Base-by-base conservation (phyloP, 2,329 filamentous ascomycete genomes). In the Colletotrichum sp. region DNA sequence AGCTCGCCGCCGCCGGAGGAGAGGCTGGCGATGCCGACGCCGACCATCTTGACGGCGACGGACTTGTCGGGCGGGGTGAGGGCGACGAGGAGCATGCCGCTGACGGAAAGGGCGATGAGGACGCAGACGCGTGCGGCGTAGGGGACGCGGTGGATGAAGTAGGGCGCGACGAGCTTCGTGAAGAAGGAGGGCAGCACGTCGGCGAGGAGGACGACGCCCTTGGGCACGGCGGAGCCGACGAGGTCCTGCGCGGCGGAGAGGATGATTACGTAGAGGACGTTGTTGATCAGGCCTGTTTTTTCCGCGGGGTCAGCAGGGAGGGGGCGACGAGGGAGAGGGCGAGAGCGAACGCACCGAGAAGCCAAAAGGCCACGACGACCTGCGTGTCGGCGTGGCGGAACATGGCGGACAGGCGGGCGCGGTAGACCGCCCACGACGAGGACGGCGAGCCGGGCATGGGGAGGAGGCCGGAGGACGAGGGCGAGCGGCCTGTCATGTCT, bases 261-360 rank as follows among this genome's bases (percentile, higher is more conserved):
- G 82, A 98, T 97, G 84, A 98, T 95, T 71, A 98, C 96, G 85
- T 98, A 98, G 86, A 98, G 94, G 79, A 98, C 95, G 87, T 98
- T 98, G 86, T 99, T 98, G 83, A 98, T 97, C 22, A 97, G 87
- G 68, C 95, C 95, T 96, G 81, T 34, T 15, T 22, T 8, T 5
- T 10, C 15, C 27, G 27, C 25, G 3, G 15, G 34, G 30, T 56
- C 66, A 76, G 75, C n/a, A 16, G 27, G 58, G 18, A 32, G 15
- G 28, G n/a, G 5, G 30, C 16, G 28, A 18, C 28, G 43, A 10
- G 15, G 13, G 7, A 18, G 12, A n/a, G 16, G 16, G 2, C 27
- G 5, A 1, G 43, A 22, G 18, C 13, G 5, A 34, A 13, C 70
- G 75, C 36, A 98, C 96, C 96, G 82, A 98, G 97, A 3, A 98